Conservation (phyloP, 768 basidiomycete species). For the Xanthoconium purpureum region DNA sequence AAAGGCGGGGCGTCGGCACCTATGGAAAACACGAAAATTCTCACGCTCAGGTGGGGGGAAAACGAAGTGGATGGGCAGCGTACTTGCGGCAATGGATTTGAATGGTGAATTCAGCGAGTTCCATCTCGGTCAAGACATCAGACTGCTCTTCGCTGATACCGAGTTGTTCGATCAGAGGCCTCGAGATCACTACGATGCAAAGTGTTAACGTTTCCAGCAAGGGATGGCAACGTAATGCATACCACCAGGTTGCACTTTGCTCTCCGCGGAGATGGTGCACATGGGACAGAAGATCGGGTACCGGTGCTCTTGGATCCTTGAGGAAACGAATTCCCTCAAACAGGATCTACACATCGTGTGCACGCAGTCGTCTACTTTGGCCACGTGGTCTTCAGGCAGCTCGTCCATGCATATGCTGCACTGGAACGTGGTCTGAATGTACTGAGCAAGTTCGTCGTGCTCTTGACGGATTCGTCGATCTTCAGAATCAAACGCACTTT, state of each 20-base stretch:
- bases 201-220: not conserved
- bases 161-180: constrained; percentile 39
- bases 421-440: constrained; percentile 39
- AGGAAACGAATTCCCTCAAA: constrained; percentile 38
- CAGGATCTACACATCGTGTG: constrained; percentile 58
- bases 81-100: constrained; percentile 52
- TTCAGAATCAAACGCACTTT: constrained; percentile 41
- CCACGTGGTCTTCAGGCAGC: constrained; percentile 39
- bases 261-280: constrained; percentile 37
- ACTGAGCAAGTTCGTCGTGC: constrained; percentile 25
- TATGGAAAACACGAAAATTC: constrained; percentile 19
- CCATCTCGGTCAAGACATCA: constrained; percentile 43
- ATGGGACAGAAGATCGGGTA: constrained; percentile 63
- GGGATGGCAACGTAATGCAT: constrained; percentile 8
- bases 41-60: not conserved
- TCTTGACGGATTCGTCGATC: constrained; percentile 37
- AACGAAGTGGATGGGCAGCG: constrained; percentile 1
- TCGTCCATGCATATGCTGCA: constrained; percentile 60
- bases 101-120: constrained; percentile 42
- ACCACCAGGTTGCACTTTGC: constrained; percentile 32
- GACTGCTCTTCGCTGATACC: constrained; percentile 45
- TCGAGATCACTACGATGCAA: constrained; percentile 36
- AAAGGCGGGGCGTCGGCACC: constrained; percentile 47
- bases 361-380: constrained; percentile 42
- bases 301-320: constrained; percentile 48